Conservation (phyloP, 805 yeast species). For the Tetrapisispora iriomotensis region DNA sequence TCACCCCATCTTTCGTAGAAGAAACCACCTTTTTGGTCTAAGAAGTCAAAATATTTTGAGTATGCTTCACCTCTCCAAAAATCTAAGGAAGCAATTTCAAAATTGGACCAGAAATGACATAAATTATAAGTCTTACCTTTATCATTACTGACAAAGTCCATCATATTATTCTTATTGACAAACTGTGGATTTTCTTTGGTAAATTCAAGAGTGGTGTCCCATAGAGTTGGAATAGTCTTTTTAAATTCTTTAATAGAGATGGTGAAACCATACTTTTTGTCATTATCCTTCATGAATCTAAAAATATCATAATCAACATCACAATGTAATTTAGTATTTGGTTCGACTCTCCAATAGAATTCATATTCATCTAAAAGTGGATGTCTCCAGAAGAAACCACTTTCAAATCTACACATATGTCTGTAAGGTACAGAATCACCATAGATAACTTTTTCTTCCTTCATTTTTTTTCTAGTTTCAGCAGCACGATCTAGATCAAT, state of each 20-base stretch:
- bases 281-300: slow-evolving; percentile 68
- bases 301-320: slow-evolving; percentile 73
- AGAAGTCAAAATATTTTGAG: slow-evolving; percentile 50
- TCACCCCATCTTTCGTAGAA: slow-evolving; percentile 91
- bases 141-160: slow-evolving; percentile 66
- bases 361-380: slow-evolving; percentile 57
- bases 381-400: slow-evolving; percentile 78
- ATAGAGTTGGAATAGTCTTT: slow-evolving; percentile 66
- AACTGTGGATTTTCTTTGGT: slow-evolving; percentile 48
- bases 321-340: slow-evolving; percentile 64
- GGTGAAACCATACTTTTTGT: slow-evolving; percentile 67
- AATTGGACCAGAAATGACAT: slow-evolving; percentile 85
- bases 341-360: slow-evolving; percentile 93
- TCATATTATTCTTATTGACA: slow-evolving; percentile 50
- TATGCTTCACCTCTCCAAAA: slow-evolving; percentile 69
- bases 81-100: slow-evolving; percentile 67
- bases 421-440: slow-evolving; percentile 70
- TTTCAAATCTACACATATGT: slow-evolving; percentile 85
- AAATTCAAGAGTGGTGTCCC: slow-evolving; percentile 64
- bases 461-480: slow-evolving; percentile 40
- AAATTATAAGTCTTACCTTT: slow-evolving; percentile 64
- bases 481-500: slow-evolving; percentile 69
- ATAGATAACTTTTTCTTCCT: slow-evolving; percentile 49
- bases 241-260: slow-evolving; percentile 61
- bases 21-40: slow-evolving; percentile 70